These are phyloP conservation scores for Xylariaceae sp. DNA, from an alignment of 2,329 filamentous ascomycete genomes.

Conservation along the genomic window DNA sequence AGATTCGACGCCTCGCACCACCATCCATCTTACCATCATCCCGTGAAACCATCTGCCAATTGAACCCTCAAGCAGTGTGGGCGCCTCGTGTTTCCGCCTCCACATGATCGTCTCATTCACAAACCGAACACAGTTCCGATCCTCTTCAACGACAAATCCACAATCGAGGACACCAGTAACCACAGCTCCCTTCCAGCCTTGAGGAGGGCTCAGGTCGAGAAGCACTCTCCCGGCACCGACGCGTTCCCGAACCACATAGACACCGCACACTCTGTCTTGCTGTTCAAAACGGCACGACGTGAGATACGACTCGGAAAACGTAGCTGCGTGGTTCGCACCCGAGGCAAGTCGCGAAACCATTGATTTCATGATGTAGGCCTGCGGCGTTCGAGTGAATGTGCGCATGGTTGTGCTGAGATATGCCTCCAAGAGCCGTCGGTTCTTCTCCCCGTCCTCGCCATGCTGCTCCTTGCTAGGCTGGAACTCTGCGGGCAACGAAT, in stretches of 20 bases:
- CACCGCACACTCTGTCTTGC: conserved; percentile 26
- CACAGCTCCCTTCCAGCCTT: conserved; percentile 22
- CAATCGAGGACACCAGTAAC: conserved; percentile 20
- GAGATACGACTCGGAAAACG: conserved; percentile 16
- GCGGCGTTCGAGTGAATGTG: conserved; percentile 24
- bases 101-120: conserved; percentile 39
- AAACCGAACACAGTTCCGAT: conserved; percentile 29
- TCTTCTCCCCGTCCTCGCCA: neutral
- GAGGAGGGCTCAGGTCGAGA: conserved; percentile 20
- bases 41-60: conserved; percentile 24
- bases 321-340: conserved; percentile 5
- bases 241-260: conserved; percentile 22
- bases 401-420: conserved; percentile 24
- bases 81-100: conserved; percentile 24
- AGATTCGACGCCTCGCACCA: conserved; percentile 24
- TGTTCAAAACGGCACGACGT: conserved; percentile 16
- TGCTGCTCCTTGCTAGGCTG: neutral
- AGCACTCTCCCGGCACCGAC: conserved; percentile 12
- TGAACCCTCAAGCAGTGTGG: conserved; percentile 21
- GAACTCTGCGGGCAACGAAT: conserved; percentile 3
- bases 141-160: conserved; percentile 34
- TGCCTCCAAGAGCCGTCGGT: conserved; percentile 13
- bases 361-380: conserved; percentile 21
- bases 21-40: conserved; percentile 26
- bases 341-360: conserved; percentile 11